Evolutionary conservation across 2,329 filamentous ascomycete species (phyloP).

Genomic region (Calonectria pteridis): DNA sequence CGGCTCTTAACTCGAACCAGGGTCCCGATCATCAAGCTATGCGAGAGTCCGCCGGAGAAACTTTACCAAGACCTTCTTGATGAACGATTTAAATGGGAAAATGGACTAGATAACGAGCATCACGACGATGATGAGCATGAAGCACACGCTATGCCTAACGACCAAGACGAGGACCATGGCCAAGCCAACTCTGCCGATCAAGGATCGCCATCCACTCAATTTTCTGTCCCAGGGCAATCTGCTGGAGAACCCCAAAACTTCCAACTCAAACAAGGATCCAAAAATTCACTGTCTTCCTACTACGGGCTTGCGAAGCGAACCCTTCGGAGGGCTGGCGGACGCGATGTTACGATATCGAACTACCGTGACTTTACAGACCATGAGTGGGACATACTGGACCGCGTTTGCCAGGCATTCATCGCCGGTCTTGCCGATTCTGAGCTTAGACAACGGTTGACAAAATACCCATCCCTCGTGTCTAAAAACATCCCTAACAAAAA

Average conservation of each 20-base stretch:
- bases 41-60: constrained; percentile 74
- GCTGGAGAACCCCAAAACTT: constrained; percentile 38
- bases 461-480: constrained; percentile 62
- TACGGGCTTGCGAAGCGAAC: constrained; percentile 63
- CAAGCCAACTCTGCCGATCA: constrained; percentile 14
- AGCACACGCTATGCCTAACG: constrained; percentile 33
- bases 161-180: constrained; percentile 41
- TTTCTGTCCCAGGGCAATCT: constrained; percentile 36
- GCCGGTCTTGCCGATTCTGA: constrained; percentile 62
- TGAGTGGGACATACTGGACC: constrained; percentile 64
- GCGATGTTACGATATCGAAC: constrained; percentile 64
- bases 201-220: constrained; percentile 29
- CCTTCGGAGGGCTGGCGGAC: constrained; percentile 61
- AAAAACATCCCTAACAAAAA: constrained; percentile 51
- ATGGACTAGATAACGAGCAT: constrained; percentile 58
- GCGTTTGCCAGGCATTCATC: constrained; percentile 67
- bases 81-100: constrained; percentile 80
- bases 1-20: constrained; percentile 82
- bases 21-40: constrained; percentile 90
- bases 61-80: constrained; percentile 72
- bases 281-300: constrained; percentile 60
- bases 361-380: constrained; percentile 54
- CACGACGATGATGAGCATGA: constrained; percentile 55
- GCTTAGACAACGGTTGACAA: constrained; percentile 59
- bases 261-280: constrained; percentile 57